Conservation (phyloP, 1,284 basidiomycete genomes). For the Tremellales sp. region DNA sequence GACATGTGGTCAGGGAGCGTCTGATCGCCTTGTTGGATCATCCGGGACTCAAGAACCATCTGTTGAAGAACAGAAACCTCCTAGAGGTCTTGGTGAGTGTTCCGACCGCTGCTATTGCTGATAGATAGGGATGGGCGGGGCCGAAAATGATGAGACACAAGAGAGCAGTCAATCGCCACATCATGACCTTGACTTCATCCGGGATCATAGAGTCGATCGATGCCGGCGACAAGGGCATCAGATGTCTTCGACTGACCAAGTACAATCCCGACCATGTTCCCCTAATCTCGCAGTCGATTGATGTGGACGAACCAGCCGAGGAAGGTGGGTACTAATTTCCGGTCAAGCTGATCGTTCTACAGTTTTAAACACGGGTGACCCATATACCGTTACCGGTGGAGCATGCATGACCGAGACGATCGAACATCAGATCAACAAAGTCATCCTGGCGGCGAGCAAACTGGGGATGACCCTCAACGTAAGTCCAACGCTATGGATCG, state of each 20-base stretch:
- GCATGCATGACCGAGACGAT: slow-evolving; percentile 14
- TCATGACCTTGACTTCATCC: slow-evolving; percentile 24
- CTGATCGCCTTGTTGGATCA: slow-evolving; percentile 37
- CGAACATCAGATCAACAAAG: slow-evolving; percentile 26
- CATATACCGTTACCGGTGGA: slow-evolving; percentile 2
- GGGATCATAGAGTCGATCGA: slow-evolving; percentile 34
- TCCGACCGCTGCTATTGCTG: neutral
- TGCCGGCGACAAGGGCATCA: slow-evolving; percentile 26
- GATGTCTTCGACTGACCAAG: slow-evolving; percentile 39
- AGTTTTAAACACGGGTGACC: slow-evolving; percentile 2
- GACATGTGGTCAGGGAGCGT: slow-evolving; percentile 35
- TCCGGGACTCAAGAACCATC: slow-evolving; percentile 38
- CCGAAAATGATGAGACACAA: slow-evolving; percentile 17
- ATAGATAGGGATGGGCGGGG: slow-evolving; percentile 28
- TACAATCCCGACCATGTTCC: slow-evolving; percentile 31
- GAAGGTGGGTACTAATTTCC: neutral
- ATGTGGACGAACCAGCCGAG: neutral
- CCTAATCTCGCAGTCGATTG: neutral
- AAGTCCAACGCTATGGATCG: slow-evolving; percentile 2
- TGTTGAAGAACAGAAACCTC: slow-evolving; percentile 32
- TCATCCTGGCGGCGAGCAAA: slow-evolving; percentile 16
- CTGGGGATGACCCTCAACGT: slow-evolving; percentile 27
- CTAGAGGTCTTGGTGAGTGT: slow-evolving; percentile 26
- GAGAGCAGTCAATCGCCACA: slow-evolving; percentile 28
- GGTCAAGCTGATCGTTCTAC: neutral